Evolutionary conservation across 2,329 filamentous ascomycete species (phyloP).

Genomic region (Ceratocystis alfenasii): DNA sequence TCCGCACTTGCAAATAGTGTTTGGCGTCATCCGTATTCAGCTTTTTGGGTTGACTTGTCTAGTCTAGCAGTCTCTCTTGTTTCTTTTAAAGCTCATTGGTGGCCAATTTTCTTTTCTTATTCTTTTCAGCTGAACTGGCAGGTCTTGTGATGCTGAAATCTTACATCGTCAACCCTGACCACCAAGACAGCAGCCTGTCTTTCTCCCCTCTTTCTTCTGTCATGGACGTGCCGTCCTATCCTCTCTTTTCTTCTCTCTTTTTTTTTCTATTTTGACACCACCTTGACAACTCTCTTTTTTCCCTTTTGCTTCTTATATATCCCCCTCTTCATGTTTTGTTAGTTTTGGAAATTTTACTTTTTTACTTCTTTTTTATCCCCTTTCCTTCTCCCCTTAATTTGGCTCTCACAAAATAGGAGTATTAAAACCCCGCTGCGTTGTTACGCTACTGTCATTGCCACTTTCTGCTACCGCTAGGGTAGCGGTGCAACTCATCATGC

Average conservation of each 20-base stretch:
- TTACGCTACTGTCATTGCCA: background rate
- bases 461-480: background rate
- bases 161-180: background rate
- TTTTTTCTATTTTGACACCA: conserved; percentile 11
- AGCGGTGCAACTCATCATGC: background rate
- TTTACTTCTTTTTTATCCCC: background rate
- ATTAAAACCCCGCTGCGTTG: background rate
- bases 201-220: background rate
- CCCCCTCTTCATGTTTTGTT: conserved; percentile 4
- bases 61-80: background rate
- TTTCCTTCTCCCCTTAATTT: background rate
- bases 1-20: background rate
- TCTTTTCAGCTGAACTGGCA: background rate
- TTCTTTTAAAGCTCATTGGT: background rate
- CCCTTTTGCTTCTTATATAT: conserved; percentile 14
- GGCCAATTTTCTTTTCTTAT: background rate
- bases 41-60: background rate
- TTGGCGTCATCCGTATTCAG: background rate
- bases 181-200: background rate
- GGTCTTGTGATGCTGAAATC: background rate
- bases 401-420: conserved; percentile 2
- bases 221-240: background rate
- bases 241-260: conserved; percentile 4
- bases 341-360: background rate
- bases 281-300: background rate